A percentile compares a stretch with the other conserved stretches of the same genome.
Conservation (phyloP, 371 early-diverging fungal genomes). For the Mortierella sp. region DNA sequence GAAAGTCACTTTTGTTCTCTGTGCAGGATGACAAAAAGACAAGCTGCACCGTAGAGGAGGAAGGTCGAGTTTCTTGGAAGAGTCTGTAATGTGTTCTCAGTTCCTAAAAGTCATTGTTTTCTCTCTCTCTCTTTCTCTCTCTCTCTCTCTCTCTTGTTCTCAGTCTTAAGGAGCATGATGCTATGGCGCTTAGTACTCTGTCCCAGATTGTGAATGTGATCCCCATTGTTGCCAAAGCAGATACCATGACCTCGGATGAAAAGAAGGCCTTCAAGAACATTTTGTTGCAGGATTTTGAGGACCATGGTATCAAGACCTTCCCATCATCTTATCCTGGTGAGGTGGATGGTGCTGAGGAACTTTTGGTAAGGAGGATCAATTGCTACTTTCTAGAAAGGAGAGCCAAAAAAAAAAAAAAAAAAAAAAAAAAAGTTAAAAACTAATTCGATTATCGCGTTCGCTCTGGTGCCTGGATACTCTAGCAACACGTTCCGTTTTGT, state of each 20-base stretch:
- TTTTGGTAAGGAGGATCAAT: slow-evolving; percentile 53
- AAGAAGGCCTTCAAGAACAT: slow-evolving; percentile 70
- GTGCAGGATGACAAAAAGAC: too few species aligned
- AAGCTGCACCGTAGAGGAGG: too few species aligned
- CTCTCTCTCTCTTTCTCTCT: slow-evolving; percentile 4
- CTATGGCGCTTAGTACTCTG: slow-evolving; percentile 81
- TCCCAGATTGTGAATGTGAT: slow-evolving; percentile 86
- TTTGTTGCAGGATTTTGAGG: slow-evolving; percentile 75
- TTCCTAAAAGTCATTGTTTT: slow-evolving; percentile 17
- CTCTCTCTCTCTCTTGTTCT: slow-evolving; percentile 53
- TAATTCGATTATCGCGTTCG: neutral
- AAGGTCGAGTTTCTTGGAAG: too few species aligned
- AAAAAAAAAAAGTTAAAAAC: neutral
- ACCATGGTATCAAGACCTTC: slow-evolving; percentile 76
- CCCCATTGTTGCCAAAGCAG: slow-evolving; percentile 79
- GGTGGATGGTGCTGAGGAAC: slow-evolving; percentile 71
- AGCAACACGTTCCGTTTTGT: slow-evolving; percentile 87
- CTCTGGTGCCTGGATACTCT: neutral
- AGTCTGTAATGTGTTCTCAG: neutral
- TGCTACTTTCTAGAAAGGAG: slow-evolving; percentile 13
- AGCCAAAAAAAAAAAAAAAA: neutral
- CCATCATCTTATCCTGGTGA: slow-evolving; percentile 58
- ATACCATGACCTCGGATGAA: slow-evolving; percentile 69
- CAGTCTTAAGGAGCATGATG: slow-evolving; percentile 83
- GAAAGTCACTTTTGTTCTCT: too few species aligned